Evolutionary conservation across 345 rosid species (phyloP).

Genomic region (Populus euphratica): DNA sequence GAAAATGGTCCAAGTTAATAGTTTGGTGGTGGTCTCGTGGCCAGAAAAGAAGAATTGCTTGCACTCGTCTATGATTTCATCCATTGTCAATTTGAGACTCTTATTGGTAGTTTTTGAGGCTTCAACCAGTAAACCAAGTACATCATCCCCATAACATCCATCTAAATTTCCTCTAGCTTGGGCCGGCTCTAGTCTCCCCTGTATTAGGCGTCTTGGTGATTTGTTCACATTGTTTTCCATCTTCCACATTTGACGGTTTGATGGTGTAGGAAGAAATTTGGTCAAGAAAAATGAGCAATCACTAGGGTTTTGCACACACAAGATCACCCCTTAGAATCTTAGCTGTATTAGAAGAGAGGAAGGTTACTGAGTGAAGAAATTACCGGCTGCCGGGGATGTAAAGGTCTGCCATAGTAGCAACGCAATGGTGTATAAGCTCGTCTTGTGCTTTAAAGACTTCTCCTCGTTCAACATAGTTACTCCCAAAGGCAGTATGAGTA

Average conservation of each 20-base stretch:
- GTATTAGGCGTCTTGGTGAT: slow-evolving; percentile 50
- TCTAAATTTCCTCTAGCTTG: slow-evolving; percentile 19
- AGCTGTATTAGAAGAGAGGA: neutral
- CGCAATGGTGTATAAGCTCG: slow-evolving; percentile 50
- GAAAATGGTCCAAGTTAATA: slow-evolving; percentile 55
- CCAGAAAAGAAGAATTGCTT: slow-evolving; percentile 63
- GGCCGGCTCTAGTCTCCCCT: slow-evolving; percentile 21
- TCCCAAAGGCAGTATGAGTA: slow-evolving; percentile 72
- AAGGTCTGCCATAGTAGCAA: slow-evolving; percentile 33
- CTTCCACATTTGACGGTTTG: slow-evolving; percentile 69
- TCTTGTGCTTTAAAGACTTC: slow-evolving; percentile 68
- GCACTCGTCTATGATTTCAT: slow-evolving; percentile 59
- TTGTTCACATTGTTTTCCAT: slow-evolving; percentile 63
- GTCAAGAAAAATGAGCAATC: neutral
- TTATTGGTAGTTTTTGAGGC: slow-evolving; percentile 15
- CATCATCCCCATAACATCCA: slow-evolving; percentile 59
- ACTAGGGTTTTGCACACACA: neutral
- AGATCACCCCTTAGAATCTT: neutral
- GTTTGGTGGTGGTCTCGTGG: slow-evolving; percentile 52
- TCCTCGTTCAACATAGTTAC: slow-evolving; percentile 66
- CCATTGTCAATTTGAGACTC: slow-evolving; percentile 24
- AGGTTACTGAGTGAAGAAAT: neutral
- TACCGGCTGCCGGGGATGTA: slow-evolving; percentile 77
- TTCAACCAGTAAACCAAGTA: slow-evolving; percentile 42
- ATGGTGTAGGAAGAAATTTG: slow-evolving; percentile 74